Conservation (phyloP, 1,139 yeast species). For the Petasospora fabianii region DNA sequence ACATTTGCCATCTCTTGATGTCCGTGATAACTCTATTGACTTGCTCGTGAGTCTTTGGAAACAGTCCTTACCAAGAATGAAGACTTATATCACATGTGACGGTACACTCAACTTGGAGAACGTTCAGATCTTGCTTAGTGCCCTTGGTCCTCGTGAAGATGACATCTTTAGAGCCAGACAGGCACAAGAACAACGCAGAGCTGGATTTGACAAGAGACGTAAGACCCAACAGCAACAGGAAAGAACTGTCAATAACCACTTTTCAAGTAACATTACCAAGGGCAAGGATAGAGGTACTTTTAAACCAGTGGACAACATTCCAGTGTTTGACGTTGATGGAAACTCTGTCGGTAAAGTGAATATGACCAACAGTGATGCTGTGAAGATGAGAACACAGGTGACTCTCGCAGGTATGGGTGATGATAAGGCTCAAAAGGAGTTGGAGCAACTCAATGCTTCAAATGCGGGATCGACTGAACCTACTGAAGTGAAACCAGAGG, state of each 20-base stretch:
- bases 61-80: constrained; percentile 56
- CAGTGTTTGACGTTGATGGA: constrained; percentile 69
- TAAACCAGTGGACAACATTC: constrained; percentile 68
- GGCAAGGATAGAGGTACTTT: constrained; percentile 79
- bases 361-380: constrained; percentile 70
- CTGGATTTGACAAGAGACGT: constrained; percentile 25
- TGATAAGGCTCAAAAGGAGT: constrained; percentile 62
- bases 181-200: constrained; percentile 60
- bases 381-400: constrained; percentile 60
- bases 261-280: constrained; percentile 36
- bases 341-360: constrained; percentile 64
- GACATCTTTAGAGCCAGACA: constrained; percentile 71
- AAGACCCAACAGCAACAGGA: constrained; percentile 20
- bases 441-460: constrained; percentile 39
- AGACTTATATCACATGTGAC: constrained; percentile 83
- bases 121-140: constrained; percentile 66
- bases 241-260: constrained; percentile 19
- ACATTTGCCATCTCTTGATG: constrained; percentile 91
- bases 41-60: constrained; percentile 82
- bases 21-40: constrained; percentile 91
- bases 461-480: constrained; percentile 27
- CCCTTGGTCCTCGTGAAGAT: constrained; percentile 70
- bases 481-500: constrained; percentile 27
- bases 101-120: constrained; percentile 74
- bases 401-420: constrained; percentile 76